phyloP scores from a whole-genome alignment of 148 eudicot species.

The Fallopia convolvulus region DNA sequence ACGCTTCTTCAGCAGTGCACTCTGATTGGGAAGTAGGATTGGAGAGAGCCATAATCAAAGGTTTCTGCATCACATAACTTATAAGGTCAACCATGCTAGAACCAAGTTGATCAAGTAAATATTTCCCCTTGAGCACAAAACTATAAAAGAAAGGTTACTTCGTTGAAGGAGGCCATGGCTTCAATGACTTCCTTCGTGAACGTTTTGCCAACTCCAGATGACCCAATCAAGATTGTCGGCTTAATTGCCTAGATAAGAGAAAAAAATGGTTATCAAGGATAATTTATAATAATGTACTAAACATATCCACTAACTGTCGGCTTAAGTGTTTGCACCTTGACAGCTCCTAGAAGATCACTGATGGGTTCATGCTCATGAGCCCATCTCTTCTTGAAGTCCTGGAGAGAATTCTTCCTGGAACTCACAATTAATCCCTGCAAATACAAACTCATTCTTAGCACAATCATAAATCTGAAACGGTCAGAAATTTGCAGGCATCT shows the following conservation, averaged over 20 bases:
- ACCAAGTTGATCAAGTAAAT: neutral
- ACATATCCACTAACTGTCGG: neutral
- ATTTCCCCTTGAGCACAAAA: neutral
- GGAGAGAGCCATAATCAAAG: conserved; percentile 88
- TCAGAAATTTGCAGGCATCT: neutral
- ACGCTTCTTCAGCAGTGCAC: conserved; percentile 98
- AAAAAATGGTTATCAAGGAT: neutral
- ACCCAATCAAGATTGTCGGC: conserved; percentile 74
- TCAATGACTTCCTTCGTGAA: conserved; percentile 89
- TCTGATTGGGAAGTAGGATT: conserved; percentile 93
- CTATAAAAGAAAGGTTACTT: conserved; percentile 32
- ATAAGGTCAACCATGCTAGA: neutral
- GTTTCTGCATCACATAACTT: conserved; percentile 46
- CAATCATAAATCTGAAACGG: neutral
- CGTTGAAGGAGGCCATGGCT: conserved; percentile 67
- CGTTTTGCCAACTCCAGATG: conserved; percentile 82
- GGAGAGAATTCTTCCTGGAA: conserved; percentile 80
- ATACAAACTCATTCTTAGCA: conserved; percentile 4
- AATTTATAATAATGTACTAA: neutral
- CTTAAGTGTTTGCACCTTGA: conserved; percentile 42
- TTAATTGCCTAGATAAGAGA: conserved; percentile 50
- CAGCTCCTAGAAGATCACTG: conserved; percentile 57
- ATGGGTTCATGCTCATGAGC: conserved; percentile 87
- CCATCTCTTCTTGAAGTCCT: conserved; percentile 91
- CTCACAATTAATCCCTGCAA: conserved; percentile 78